These are phyloP conservation scores for Rosa chinensis DNA, from an alignment of 306 rosid genomes.

Conservation along the genomic window DNA sequence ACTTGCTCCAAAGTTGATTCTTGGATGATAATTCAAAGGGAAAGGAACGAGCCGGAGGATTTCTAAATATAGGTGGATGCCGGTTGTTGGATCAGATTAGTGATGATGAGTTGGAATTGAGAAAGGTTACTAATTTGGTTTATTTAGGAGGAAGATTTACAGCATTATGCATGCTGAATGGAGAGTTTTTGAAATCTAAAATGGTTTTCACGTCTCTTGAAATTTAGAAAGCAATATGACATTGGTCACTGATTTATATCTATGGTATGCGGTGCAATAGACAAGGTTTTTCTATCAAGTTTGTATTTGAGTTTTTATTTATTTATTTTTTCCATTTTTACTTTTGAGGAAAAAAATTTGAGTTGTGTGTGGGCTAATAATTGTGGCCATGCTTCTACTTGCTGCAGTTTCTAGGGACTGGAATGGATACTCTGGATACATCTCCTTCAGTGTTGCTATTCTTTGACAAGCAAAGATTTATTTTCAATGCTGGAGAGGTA, in stretches of 20 bases:
- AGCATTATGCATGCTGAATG: background rate
- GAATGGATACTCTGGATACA: conserved; percentile 93
- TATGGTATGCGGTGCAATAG: background rate
- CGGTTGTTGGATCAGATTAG: background rate
- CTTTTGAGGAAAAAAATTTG: background rate
- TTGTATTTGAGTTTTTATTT: background rate
- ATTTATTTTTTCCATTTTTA: background rate
- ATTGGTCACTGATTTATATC: background rate
- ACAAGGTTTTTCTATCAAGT: background rate
- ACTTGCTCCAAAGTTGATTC: background rate
- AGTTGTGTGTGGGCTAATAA: background rate
- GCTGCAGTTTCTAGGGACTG: conserved; percentile 72
- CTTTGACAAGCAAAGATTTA: conserved; percentile 84
- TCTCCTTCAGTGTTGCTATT: conserved; percentile 82
- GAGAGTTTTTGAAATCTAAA: background rate
- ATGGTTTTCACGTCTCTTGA: background rate
- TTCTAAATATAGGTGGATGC: background rate
- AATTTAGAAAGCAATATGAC: background rate
- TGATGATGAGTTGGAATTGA: background rate
- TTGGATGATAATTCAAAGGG: background rate
- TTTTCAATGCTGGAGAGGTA: conserved; percentile 94
- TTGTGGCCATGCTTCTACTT: background rate
- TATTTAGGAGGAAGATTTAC: background rate
- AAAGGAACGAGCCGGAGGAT: background rate
- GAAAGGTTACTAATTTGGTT: background rate